Evolutionary conservation across 2,329 filamentous ascomycete genomes (phyloP), one percentile per base, ranked within the genome.

Genomic region (Achaetomium macrosporum): DNA sequence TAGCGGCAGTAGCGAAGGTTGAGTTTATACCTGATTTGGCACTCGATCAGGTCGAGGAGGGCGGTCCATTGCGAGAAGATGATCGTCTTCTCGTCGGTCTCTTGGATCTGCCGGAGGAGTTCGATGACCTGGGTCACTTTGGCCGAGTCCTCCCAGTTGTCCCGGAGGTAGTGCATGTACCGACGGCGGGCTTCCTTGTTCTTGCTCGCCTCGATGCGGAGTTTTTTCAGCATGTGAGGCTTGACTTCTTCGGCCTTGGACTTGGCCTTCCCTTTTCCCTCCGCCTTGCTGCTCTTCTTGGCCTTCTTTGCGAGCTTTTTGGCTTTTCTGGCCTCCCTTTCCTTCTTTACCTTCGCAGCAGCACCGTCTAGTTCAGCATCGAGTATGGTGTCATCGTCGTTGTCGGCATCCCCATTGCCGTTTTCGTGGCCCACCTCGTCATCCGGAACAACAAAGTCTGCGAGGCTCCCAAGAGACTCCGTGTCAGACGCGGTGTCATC

Each of bases 41-140:
- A 77, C 67, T 92, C 86, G 15, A 92, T 72, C 5, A 92, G 75
- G 67, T 92, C 88, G 2, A 93, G 79, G 16, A 92, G 74, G 0
- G 86, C 83, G 0, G 88, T 91, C 72, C 88, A 93, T 62, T 90
- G 87, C 52, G 83, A 88, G 71, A 93, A 93, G 57, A 93, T 79
- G 50, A 93, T 85, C 0, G 85, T 88, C 68, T 92, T 92, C 66
- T 90, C 85, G 1, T 76, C 77, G 2, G 78, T 70, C 11, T 66
- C 59, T 51, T 72, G 68, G 33, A 75, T 69, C 13, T 71, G 66
- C 11, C 72, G 65, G 12, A 92, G 71, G 7, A 91, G 75, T 50
- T 87, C 81, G 51, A 88, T 70, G 7, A 82, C 81, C 65, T 85
- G 84, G 19, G 82, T 79, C 30, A 89, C 83, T 68, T 92, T 93